Conservation (phyloP, 169 alveolate genomes). For the Eimeria maxima region DNA sequence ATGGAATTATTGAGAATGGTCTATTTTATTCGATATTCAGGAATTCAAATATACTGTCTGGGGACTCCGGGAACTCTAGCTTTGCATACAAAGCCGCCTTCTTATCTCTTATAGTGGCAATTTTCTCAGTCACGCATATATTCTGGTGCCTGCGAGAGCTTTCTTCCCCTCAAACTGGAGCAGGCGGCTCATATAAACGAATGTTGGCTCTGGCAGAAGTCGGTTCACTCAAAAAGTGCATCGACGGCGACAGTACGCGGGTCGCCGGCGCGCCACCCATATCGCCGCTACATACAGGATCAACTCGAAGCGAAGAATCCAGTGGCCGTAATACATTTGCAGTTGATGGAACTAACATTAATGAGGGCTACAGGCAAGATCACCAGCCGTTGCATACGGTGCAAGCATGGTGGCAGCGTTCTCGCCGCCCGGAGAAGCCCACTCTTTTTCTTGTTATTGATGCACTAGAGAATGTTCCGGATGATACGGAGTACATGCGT, state of each 20-base stretch:
- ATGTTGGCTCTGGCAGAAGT: background rate
- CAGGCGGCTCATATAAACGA: background rate
- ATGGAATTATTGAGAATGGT: background rate
- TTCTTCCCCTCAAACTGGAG: background rate
- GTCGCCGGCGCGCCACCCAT: background rate
- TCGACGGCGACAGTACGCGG: background rate
- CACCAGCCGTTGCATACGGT: background rate
- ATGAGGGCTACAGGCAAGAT: background rate
- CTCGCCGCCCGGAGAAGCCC: background rate
- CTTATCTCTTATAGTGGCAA: background rate
- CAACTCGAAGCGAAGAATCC: background rate
- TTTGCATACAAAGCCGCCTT: background rate
- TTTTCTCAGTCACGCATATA: background rate
- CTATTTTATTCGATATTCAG: background rate
- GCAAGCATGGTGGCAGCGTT: background rate
- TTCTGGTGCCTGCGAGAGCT: slow-evolving; percentile 30
- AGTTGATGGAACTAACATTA: background rate
- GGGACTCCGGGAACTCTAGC: background rate
- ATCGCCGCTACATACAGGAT: background rate
- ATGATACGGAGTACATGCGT: background rate
- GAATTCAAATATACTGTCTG: background rate
- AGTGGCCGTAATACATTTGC: background rate
- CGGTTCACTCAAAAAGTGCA: background rate
- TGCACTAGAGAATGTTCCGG: background rate
- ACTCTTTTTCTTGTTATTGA: background rate